Conservation (phyloP, 768 basidiomycete species). For the Amanita pseudoporphyria region DNA sequence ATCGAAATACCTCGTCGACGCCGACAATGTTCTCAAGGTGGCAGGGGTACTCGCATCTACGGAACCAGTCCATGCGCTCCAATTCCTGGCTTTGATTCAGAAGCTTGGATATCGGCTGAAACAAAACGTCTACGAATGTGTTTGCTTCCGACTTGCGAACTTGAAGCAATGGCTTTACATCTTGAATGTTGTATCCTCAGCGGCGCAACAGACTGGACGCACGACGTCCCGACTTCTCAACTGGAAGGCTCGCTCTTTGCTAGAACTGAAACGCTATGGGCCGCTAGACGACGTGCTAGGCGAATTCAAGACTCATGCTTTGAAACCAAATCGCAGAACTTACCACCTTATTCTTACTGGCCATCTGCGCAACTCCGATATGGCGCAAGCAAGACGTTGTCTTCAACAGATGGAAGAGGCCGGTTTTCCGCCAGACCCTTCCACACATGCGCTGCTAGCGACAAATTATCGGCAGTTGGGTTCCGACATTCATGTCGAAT, state of each 20-base stretch:
- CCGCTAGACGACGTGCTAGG: slow-evolving; percentile 34
- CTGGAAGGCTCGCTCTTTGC: slow-evolving; percentile 55
- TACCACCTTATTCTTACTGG: slow-evolving; percentile 62
- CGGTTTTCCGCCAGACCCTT: slow-evolving; percentile 42
- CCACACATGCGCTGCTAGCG: slow-evolving; percentile 52
- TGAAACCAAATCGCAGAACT: slow-evolving; percentile 49
- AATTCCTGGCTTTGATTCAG: slow-evolving; percentile 38
- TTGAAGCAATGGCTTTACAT: slow-evolving; percentile 41
- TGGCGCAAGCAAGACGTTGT: slow-evolving; percentile 41
- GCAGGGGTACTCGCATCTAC: slow-evolving; percentile 24
- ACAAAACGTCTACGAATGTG: slow-evolving; percentile 48
- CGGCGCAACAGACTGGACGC: slow-evolving; percentile 35
- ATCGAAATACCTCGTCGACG: slow-evolving; percentile 20
- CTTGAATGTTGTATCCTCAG: slow-evolving; percentile 37
- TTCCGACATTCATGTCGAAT: slow-evolving; percentile 42
- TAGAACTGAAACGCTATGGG: slow-evolving; percentile 43
- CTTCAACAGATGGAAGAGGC: slow-evolving; percentile 49
- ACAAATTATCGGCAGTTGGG: slow-evolving; percentile 53
- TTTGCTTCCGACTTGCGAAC: slow-evolving; percentile 39
- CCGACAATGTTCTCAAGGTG: slow-evolving; percentile 22
- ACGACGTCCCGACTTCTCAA: slow-evolving; percentile 53
- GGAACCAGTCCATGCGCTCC: slow-evolving; percentile 29
- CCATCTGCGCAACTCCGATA: slow-evolving; percentile 58
- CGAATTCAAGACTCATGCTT: slow-evolving; percentile 36
- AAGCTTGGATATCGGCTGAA: slow-evolving; percentile 39